Evolutionary conservation across 805 yeast genomes (phyloP), one percentile per base, ranked within the genome.

Genomic region (Candida gorgasii): DNA sequence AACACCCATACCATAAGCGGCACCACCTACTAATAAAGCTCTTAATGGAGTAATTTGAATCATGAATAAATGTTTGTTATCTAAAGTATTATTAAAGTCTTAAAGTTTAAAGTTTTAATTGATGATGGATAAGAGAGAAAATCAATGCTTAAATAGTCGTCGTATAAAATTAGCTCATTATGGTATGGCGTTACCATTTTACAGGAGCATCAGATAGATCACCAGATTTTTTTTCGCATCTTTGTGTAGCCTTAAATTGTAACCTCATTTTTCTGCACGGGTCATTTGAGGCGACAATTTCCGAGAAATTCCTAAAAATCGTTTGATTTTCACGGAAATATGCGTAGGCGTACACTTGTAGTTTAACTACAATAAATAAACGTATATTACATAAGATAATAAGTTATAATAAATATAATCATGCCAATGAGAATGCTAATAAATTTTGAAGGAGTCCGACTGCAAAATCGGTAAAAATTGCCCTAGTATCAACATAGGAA

Each of bases 401-500:
- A 11, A 28, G 5, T 5, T 28, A 7, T 13, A 9, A 14, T 14
- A 5, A 14, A 28, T n/a, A 13, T n/a, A n/a, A n/a, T n/a, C n/a
- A n/a, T n/a, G n/a, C n/a, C n/a, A n/a, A n/a, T n/a, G n/a, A n/a
- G n/a, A n/a, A n/a, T n/a, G n/a, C n/a, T 43, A 66, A 44, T 66
- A 65, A 55, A 58, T 56, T 16, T 69, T 42, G 12, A 62, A 59
- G 1, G 63, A 62, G 22, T 63, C 68, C 2, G 48, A 36, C 4
- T 48, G 30, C 26, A 84, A 62, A 2, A 84, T 76, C 1, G 93
- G 93, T 32, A 86, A 58, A 54, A 86, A 84, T 56, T 87, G 92
- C 0, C 95, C 95, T 34, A 86, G 83, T 14, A 87, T 80, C 55
- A 87, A 67, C 87, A 86, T 81, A 6, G 96, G 95, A 36, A 87